phyloP scores from a whole-genome alignment of 768 basidiomycete species.

The Kwoniella europaea region DNA sequence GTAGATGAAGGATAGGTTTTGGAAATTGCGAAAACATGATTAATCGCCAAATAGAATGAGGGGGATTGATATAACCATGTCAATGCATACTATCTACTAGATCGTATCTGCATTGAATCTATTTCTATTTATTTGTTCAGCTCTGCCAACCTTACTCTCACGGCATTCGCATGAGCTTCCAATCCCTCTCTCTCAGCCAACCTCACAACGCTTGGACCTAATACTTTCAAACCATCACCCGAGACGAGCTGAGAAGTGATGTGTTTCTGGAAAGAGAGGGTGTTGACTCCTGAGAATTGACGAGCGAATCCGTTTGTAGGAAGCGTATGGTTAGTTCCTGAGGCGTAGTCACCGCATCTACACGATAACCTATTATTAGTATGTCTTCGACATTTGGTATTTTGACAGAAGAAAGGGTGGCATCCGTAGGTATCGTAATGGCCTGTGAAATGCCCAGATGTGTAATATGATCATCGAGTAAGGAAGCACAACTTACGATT shows the following conservation, averaged over 20 bases:
- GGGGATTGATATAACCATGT: too few relatives aligned
- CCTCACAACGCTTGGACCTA: conserved; percentile 87
- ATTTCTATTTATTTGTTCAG: conserved; percentile 7
- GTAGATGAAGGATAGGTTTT: too few relatives aligned
- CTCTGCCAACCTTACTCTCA: conserved; percentile 73
- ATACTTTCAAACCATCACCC: conserved; percentile 69
- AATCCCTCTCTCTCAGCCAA: conserved; percentile 94
- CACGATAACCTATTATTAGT: conserved; percentile 1
- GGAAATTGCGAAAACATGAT: too few relatives aligned
- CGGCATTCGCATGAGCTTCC: conserved; percentile 94
- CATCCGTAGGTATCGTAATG: too few relatives aligned
- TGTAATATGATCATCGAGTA: too few relatives aligned
- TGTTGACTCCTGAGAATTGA: conserved; percentile 98
- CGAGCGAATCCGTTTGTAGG: conserved; percentile 88
- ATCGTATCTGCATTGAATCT: neutral
- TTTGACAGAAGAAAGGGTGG: too few relatives aligned
- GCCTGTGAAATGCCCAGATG: too few relatives aligned
- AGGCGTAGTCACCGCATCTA: conserved; percentile 98
- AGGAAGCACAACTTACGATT: conserved; percentile 67
- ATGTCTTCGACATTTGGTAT: too few relatives aligned
- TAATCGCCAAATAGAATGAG: too few relatives aligned
- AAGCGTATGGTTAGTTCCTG: conserved; percentile 97
- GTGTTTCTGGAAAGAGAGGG: conserved; percentile 95
- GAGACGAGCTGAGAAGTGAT: conserved; percentile 96
- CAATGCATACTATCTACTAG: neutral